A percentile compares a stretch with the other conserved stretches of the same genome.
Conservation (phyloP, 768 basidiomycete genomes). For the Lyophyllum decastes region DNA sequence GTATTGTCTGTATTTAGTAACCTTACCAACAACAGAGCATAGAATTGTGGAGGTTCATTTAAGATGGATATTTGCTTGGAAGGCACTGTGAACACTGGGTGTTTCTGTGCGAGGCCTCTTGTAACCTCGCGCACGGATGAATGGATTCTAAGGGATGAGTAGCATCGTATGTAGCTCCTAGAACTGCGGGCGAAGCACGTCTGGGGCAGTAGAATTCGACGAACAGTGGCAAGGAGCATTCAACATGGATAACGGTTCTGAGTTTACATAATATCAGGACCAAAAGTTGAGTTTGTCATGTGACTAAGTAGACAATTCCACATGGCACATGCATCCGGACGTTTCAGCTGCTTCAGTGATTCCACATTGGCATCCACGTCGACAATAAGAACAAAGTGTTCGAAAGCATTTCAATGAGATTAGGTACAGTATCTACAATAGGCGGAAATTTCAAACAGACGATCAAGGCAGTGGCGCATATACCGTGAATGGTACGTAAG, state of each 20-base stretch:
- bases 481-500: background rate
- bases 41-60: constrained; percentile 59
- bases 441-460: background rate
- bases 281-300: constrained; percentile 10
- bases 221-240: background rate
- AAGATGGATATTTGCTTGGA: constrained; percentile 55
- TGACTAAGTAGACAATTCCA: too few species aligned
- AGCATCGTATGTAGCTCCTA: constrained; percentile 16
- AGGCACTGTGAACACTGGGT: constrained; percentile 50
- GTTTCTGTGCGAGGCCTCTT: constrained; percentile 33
- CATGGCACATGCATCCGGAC: too few species aligned
- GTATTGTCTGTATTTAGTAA: background rate
- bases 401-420: background rate
- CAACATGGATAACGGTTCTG: background rate
- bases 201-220: constrained; percentile 2
- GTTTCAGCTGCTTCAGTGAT: too few species aligned
- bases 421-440: background rate
- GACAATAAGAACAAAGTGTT: too few species aligned
- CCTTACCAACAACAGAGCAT: constrained; percentile 50
- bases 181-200: background rate
- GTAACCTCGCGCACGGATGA: constrained; percentile 39
- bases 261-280: background rate
- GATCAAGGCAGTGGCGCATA: background rate
- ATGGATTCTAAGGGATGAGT: constrained; percentile 29
- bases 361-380: too few species aligned